Percentiles rank a stretch among this genome's conserved stretches.
These are phyloP conservation scores for Fomes fomentarius DNA, from an alignment of 1,284 basidiomycete species.

Conservation along the genomic window DNA sequence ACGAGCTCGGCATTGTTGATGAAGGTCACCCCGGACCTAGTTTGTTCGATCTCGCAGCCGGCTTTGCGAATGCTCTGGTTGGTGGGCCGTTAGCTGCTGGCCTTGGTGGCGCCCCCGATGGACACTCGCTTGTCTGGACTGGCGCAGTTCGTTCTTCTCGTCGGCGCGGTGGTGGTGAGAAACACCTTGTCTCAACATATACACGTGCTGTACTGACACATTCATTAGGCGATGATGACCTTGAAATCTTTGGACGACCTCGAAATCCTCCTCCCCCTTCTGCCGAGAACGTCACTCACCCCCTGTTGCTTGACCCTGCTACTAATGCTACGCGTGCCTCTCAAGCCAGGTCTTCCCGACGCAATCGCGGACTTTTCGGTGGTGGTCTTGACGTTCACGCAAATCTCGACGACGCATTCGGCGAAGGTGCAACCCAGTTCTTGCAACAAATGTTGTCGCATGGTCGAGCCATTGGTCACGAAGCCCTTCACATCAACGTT, in stretches of 20 bases:
- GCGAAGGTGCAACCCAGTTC: slow-evolving; percentile 80
- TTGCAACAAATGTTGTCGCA: slow-evolving; percentile 80
- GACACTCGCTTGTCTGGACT: slow-evolving; percentile 50
- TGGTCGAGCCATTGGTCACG: slow-evolving; percentile 54
- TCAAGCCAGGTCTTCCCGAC: slow-evolving; percentile 55
- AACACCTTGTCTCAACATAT: slow-evolving; percentile 5
- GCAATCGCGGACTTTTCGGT: slow-evolving; percentile 51
- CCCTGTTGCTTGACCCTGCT: slow-evolving; percentile 73
- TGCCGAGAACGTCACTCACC: slow-evolving; percentile 77
- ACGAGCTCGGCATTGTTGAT: slow-evolving; percentile 50
- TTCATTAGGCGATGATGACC: slow-evolving; percentile 51
- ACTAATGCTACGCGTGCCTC: slow-evolving; percentile 47
- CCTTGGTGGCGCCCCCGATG: slow-evolving; percentile 41
- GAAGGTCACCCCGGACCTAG: slow-evolving; percentile 45
- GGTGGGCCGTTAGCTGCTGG: slow-evolving; percentile 26
- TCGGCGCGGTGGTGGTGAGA: slow-evolving; percentile 54
- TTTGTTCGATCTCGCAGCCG: slow-evolving; percentile 58
- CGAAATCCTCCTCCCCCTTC: slow-evolving; percentile 51
- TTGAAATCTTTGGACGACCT: slow-evolving; percentile 65
- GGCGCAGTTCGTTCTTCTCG: slow-evolving; percentile 45
- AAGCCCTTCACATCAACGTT: slow-evolving; percentile 73
- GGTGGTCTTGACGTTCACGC: slow-evolving; percentile 62
- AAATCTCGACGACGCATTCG: slow-evolving; percentile 83
- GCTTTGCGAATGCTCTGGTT: slow-evolving; percentile 44
- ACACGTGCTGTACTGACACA: no score